Base-by-base conservation (phyloP, 2,329 filamentous ascomycete genomes). In the Exophiala mesophila region DNA sequence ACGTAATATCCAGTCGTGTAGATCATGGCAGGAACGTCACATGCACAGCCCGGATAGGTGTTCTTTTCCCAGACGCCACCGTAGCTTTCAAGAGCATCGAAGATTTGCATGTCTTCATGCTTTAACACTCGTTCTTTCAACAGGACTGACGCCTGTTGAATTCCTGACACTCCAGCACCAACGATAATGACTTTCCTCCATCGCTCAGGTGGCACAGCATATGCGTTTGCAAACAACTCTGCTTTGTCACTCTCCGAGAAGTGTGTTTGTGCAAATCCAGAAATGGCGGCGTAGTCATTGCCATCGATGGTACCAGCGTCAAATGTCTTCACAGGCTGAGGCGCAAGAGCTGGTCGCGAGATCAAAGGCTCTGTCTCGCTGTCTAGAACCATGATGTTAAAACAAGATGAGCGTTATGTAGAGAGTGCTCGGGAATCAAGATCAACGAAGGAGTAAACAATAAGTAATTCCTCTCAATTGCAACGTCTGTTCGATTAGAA, bases 11-110 rank as follows among this genome's bases (percentile, higher is more conserved):
- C 7, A 26, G 35, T 45, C n/a, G 42, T 45, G n/a, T 49, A 49
- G 34, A 41, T 46, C 34, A 45, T 35, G n/a, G 46, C 42, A 12
- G 46, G 46, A 5, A 49, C 43, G 20, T 47, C 44, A 23, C 44
- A 47, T 9, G 44, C 44, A 34, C 44, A 47, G 3, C 44, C 44
- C 4, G 43, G 43, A 28, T 45, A 45, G 12, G n/a, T 45, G 36
- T 45, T 45, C 20, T 45, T 45, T 23, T 36, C 20, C 43, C 43
- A 45, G n/a, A 45, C 43, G 7, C 43, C 43, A 6, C 43, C 43
- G 16, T 36, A 45, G 6, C 26, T 16, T 9, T 30, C 24, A 5
- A 45, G 15, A 16, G 37, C 43, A 17, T 45, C 43, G 21, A 45
- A 36, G n/a, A 45, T 36, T 16, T 41, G 31, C 2, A 45, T 37